phyloP scores from a whole-genome alignment of 306 rosid genomes.

The Acacia melanoxylon region DNA sequence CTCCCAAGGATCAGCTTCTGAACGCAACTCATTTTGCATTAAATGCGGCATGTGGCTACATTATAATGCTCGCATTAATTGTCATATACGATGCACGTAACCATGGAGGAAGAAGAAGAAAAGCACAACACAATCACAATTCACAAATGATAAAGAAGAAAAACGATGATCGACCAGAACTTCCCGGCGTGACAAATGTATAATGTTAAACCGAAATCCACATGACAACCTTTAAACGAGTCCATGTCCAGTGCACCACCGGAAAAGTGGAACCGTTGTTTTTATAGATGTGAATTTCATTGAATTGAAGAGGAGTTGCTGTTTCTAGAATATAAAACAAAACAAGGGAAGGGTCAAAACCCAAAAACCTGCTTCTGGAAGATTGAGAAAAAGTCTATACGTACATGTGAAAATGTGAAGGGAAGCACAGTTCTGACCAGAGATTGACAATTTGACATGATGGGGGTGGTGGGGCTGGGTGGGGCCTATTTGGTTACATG shows the following conservation, averaged over 20 bases:
- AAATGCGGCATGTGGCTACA: slow-evolving; percentile 39
- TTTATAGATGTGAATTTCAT: background rate
- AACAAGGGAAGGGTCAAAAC: background rate
- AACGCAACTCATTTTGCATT: slow-evolving; percentile 32
- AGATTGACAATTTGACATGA: background rate
- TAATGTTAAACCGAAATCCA: background rate
- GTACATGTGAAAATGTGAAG: background rate
- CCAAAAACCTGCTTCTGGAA: background rate
- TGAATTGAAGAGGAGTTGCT: background rate
- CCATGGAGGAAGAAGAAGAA: background rate
- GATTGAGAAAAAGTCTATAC: background rate
- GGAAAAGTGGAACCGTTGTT: background rate
- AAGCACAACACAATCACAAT: background rate
- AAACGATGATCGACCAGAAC: background rate
- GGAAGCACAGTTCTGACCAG: background rate
- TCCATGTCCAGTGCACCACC: slow-evolving; percentile 2
- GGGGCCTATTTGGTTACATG: background rate
- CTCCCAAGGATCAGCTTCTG: slow-evolving; percentile 32
- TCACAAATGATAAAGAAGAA: background rate
- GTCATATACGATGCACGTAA: slow-evolving; percentile 21
- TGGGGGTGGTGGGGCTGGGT: background rate
- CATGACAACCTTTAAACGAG: background rate
- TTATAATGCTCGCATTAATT: slow-evolving; percentile 20
- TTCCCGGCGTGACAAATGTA: background rate
- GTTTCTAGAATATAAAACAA: background rate